Percentiles rank a stretch among this genome's conserved stretches.
phyloP scores from a whole-genome alignment of 371 early-diverging fungal species.

The Rhizopus sp. region DNA sequence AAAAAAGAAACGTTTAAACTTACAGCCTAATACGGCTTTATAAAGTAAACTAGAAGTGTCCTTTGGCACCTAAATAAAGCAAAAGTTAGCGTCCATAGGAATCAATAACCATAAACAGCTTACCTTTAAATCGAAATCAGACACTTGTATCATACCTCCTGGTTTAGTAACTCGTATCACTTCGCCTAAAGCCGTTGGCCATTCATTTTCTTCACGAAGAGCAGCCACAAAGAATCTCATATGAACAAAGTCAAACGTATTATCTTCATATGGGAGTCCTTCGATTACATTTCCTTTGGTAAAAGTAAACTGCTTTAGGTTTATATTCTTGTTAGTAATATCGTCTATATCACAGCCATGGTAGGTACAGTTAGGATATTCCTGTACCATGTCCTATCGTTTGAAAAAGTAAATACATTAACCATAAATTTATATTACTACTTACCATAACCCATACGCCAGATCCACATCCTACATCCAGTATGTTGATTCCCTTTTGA shows the following conservation, averaged over 20 bases:
- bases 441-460: conserved; percentile 24
- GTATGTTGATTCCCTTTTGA: conserved; percentile 6
- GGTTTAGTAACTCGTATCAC: conserved; percentile 18
- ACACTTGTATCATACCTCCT: conserved; percentile 15
- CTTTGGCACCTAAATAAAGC: neutral
- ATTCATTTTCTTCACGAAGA: conserved; percentile 18
- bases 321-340: conserved; percentile 8
- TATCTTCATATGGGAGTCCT: conserved; percentile 18
- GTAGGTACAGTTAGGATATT: conserved; percentile 18
- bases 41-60: neutral
- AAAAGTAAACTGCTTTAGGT: conserved; percentile 10
- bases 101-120: neutral
- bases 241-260: conserved; percentile 25
- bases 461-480: conserved; percentile 26
- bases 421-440: neutral
- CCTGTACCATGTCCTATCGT: conserved; percentile 18
- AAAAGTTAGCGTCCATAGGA: neutral
- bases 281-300: conserved; percentile 15
- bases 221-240: conserved; percentile 18
- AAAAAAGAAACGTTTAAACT: too few relatives aligned
- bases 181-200: conserved; percentile 19
- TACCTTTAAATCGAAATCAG: conserved; percentile 13
- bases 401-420: neutral
- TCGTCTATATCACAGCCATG: conserved; percentile 23
- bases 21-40: too few relatives aligned